Evolutionary conservation across 192 early-diverging fungal species (phyloP).

Genomic region (Chytriomyces sp.): DNA sequence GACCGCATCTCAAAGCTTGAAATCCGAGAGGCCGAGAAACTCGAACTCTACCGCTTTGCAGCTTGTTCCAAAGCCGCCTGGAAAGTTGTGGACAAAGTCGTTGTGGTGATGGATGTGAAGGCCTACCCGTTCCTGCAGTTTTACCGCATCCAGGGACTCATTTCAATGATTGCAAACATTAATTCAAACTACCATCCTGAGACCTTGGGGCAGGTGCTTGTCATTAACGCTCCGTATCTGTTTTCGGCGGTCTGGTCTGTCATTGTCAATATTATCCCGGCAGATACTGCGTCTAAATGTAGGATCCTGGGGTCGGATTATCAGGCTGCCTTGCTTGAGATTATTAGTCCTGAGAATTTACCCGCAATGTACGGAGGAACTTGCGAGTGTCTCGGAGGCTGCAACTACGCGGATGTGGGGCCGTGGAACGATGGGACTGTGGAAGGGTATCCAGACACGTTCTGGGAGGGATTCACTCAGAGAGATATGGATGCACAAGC

Average conservation of each 20-base stretch:
- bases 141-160: slow-evolving; percentile 62
- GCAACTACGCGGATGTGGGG: slow-evolving; percentile 19
- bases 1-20: slow-evolving; percentile 64
- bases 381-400: slow-evolving; percentile 26
- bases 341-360: slow-evolving; percentile 11
- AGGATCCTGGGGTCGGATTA: not conserved
- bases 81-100: slow-evolving; percentile 71
- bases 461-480: slow-evolving; percentile 26
- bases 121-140: slow-evolving; percentile 68
- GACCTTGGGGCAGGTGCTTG: slow-evolving; percentile 74
- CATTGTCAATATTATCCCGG: not conserved
- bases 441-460: slow-evolving; percentile 20
- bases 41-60: slow-evolving; percentile 65
- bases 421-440: slow-evolving; percentile 39
- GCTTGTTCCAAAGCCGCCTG: slow-evolving; percentile 67
- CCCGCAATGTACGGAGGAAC: slow-evolving; percentile 11
- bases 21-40: slow-evolving; percentile 67
- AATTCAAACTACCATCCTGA: slow-evolving; percentile 90
- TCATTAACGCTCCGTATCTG: slow-evolving; percentile 82
- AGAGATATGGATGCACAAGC: slow-evolving; percentile 1
- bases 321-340: not conserved
- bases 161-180: slow-evolving; percentile 67
- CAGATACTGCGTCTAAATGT: slow-evolving; percentile 71
- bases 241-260: slow-evolving; percentile 51
- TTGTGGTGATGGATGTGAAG: slow-evolving; percentile 82